Conservation (phyloP, 768 basidiomycete genomes). For the Boletus huronensis region DNA sequence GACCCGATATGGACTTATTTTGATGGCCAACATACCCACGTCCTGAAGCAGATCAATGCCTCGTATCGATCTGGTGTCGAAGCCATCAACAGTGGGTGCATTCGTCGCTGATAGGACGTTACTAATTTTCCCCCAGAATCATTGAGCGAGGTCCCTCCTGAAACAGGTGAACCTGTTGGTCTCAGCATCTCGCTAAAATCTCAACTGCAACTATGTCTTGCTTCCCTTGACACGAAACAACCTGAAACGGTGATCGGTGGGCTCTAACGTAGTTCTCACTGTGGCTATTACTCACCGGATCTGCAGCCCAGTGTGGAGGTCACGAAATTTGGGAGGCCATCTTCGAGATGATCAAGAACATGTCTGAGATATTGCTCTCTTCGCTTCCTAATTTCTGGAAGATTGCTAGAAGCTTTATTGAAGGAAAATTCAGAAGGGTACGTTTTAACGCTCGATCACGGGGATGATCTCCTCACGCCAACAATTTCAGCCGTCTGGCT, state of each 20-base stretch:
- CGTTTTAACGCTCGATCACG: conserved; percentile 10
- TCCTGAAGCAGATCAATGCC: conserved; percentile 72
- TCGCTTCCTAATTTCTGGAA: conserved; percentile 92
- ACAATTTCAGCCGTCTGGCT: conserved; percentile 35
- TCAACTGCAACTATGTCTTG: conserved; percentile 59
- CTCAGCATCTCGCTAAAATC: conserved; percentile 44
- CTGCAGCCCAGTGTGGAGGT: conserved; percentile 62
- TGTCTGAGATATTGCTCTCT: conserved; percentile 84
- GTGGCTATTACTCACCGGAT: background rate
- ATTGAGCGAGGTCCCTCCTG: conserved; percentile 40
- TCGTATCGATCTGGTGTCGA: conserved; percentile 52
- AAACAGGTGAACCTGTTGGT: conserved; percentile 35
- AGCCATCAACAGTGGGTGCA: conserved; percentile 44
- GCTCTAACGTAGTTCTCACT: conserved; percentile 3
- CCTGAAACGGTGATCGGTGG: conserved; percentile 59
- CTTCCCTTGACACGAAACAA: conserved; percentile 60
- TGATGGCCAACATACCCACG: conserved; percentile 87
- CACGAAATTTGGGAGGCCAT: conserved; percentile 81
- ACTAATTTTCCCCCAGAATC: conserved; percentile 36
- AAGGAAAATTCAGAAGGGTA: conserved; percentile 91
- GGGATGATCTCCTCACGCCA: background rate
- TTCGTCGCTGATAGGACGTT: conserved; percentile 1
- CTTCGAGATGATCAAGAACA: conserved; percentile 72
- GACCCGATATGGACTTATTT: conserved; percentile 97
- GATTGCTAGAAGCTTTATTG: conserved; percentile 85